A percentile compares a stretch with the other conserved stretches of the same genome.
phyloP scores from a whole-genome alignment of 2,329 filamentous ascomycete species.

The Didymella lethalis region DNA sequence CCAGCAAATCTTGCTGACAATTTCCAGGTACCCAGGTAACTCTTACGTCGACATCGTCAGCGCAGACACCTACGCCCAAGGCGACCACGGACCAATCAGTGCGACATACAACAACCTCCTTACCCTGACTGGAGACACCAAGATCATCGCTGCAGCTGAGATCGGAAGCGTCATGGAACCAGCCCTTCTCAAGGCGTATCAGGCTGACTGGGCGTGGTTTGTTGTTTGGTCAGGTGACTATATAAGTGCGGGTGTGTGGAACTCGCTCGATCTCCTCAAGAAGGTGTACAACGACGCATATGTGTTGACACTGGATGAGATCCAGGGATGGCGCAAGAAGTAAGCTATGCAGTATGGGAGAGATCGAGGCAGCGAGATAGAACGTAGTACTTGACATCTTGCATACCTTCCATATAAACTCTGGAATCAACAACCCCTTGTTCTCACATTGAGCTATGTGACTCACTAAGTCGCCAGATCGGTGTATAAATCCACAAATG shows the following conservation, averaged over 20 bases:
- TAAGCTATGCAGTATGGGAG: neutral
- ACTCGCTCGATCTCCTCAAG: conserved; percentile 53
- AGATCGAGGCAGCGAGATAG: neutral
- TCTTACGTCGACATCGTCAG: conserved; percentile 57
- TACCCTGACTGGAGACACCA: conserved; percentile 55
- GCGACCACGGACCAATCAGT: conserved; percentile 55
- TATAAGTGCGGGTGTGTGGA: conserved; percentile 55
- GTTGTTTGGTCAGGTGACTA: conserved; percentile 57
- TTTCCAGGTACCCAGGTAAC: conserved; percentile 53
- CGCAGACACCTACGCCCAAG: conserved; percentile 57
- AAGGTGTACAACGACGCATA: conserved; percentile 43
- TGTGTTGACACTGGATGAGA: conserved; percentile 41
- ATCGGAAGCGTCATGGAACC: conserved; percentile 59
- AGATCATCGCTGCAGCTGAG: conserved; percentile 59
- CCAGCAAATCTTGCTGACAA: too few relatives aligned
- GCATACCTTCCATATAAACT: neutral
- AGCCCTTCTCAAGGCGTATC: conserved; percentile 53
- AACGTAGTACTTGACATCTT: neutral
- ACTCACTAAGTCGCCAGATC: too few relatives aligned
- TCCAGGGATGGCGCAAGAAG: conserved; percentile 35
- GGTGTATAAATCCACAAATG: too few relatives aligned
- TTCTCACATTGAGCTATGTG: too few relatives aligned
- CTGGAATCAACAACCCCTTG: too few relatives aligned
- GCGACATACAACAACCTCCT: conserved; percentile 57
- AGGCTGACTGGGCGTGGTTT: conserved; percentile 60